These are phyloP conservation scores for Irpex sp. DNA, from an alignment of 1,284 basidiomycete genomes.

Conservation along the genomic window DNA sequence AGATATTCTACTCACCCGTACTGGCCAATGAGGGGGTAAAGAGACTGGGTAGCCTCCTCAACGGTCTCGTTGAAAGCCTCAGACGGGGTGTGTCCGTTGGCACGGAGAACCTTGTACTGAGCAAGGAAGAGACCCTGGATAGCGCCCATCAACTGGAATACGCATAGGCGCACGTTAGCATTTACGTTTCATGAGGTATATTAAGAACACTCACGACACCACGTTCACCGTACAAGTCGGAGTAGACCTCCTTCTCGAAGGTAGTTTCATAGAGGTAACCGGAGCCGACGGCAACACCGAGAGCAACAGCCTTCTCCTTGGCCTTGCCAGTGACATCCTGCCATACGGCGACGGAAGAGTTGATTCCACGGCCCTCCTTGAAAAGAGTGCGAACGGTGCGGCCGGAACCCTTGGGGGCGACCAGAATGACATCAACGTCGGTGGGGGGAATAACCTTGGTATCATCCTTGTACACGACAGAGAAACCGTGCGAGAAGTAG, in stretches of 20 bases:
- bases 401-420: constrained; percentile 98
- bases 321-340: constrained; percentile 98
- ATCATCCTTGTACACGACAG: constrained; percentile 97
- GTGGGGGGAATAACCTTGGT: constrained; percentile 90
- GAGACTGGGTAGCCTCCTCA: constrained; percentile 97
- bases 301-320: constrained; percentile 93
- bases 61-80: constrained; percentile 99
- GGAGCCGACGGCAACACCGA: constrained; percentile 93
- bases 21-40: constrained; percentile 95
- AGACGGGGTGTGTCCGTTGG: constrained; percentile 96
- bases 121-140: constrained; percentile 99
- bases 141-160: constrained; percentile 87
- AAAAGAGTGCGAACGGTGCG: constrained; percentile 99
- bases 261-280: constrained; percentile 99
- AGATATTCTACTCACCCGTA: constrained; percentile 61
- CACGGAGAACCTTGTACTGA: constrained; percentile 98
- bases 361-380: constrained; percentile 99
- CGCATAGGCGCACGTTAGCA: constrained; percentile 16
- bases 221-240: constrained; percentile 99
- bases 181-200: neutral
- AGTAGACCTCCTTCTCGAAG: constrained; percentile 99
- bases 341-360: constrained; percentile 85
- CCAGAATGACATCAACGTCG: constrained; percentile 98
- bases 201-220: constrained; percentile 76
- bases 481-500: constrained; percentile 99